Evolutionary conservation across 768 basidiomycete genomes (phyloP).

Genomic region (Astraeus odoratus): DNA sequence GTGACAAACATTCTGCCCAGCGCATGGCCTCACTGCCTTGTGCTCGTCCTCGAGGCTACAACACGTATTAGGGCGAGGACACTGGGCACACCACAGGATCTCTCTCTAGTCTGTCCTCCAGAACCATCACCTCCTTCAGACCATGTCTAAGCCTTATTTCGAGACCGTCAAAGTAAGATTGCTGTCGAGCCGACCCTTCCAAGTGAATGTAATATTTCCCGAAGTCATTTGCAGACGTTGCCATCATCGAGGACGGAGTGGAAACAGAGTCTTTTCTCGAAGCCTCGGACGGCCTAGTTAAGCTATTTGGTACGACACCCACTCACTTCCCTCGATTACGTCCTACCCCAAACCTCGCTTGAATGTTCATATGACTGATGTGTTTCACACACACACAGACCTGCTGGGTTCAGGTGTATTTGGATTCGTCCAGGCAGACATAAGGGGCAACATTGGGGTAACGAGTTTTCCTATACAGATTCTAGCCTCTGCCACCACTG

Average conservation of each 20-base stretch:
- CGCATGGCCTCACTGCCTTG: too few relatives aligned
- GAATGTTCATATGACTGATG: constrained; percentile 1
- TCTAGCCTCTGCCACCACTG: constrained; percentile 8
- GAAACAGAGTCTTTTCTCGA: constrained; percentile 77
- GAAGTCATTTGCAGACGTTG: constrained; percentile 85
- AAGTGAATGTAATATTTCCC: constrained; percentile 2
- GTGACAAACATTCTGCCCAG: too few relatives aligned
- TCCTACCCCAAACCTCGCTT: constrained; percentile 9
- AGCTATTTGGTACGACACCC: constrained; percentile 54
- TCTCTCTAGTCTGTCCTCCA: not conserved
- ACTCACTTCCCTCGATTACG: constrained; percentile 16
- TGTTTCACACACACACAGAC: constrained; percentile 34
- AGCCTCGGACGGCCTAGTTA: constrained; percentile 80
- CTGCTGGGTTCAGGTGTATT: constrained; percentile 64
- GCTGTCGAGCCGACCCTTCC: not conserved
- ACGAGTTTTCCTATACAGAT: constrained; percentile 20
- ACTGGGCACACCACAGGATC: not conserved
- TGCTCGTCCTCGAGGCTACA: constrained; percentile 26
- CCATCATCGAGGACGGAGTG: constrained; percentile 67
- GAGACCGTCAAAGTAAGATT: constrained; percentile 56
- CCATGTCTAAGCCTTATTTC: constrained; percentile 44
- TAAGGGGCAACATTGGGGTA: constrained; percentile 60
- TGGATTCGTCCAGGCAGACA: constrained; percentile 66
- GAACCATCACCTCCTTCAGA: constrained; percentile 4
- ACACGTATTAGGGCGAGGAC: constrained; percentile 7